These are phyloP conservation scores for Vararia minispora DNA, from an alignment of 768 basidiomycete genomes.

Conservation along the genomic window DNA sequence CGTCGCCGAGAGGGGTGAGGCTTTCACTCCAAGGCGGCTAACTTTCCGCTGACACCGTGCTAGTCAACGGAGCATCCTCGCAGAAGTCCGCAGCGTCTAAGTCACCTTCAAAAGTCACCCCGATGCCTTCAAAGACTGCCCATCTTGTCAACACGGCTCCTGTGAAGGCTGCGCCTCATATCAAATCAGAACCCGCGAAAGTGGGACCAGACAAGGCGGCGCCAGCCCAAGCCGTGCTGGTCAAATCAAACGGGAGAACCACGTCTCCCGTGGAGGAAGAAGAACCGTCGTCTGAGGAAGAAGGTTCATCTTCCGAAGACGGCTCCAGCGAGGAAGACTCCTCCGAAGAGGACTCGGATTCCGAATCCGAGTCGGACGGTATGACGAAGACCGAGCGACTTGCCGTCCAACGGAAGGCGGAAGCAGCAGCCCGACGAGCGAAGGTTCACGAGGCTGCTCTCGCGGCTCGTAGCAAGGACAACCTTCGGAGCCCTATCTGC, in stretches of 20 bases:
- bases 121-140: conserved; percentile 14
- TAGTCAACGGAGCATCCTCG: no score
- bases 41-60: no score
- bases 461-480: conserved; percentile 77
- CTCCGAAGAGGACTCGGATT: conserved; percentile 28
- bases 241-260: conserved; percentile 4
- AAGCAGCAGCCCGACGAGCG: conserved; percentile 69
- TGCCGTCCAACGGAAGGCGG: conserved; percentile 64
- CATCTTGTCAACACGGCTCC: conserved; percentile 15
- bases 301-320: conserved; percentile 34
- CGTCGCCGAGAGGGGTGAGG: no score
- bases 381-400: conserved; percentile 60
- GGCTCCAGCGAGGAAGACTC: conserved; percentile 18
- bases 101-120: no score
- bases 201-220: conserved; percentile 17
- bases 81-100: no score
- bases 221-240: conserved; percentile 13
- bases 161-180: conserved; percentile 18
- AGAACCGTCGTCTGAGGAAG: conserved; percentile 17
- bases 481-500: conserved; percentile 93
- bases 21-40: no score
- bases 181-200: conserved; percentile 20
- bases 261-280: conserved; percentile 3
- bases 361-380: conserved; percentile 45
- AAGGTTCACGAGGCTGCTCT: conserved; percentile 79